Evolutionary conservation across 1,139 yeast species (phyloP).

Genomic region (Torulaspora globosa): DNA sequence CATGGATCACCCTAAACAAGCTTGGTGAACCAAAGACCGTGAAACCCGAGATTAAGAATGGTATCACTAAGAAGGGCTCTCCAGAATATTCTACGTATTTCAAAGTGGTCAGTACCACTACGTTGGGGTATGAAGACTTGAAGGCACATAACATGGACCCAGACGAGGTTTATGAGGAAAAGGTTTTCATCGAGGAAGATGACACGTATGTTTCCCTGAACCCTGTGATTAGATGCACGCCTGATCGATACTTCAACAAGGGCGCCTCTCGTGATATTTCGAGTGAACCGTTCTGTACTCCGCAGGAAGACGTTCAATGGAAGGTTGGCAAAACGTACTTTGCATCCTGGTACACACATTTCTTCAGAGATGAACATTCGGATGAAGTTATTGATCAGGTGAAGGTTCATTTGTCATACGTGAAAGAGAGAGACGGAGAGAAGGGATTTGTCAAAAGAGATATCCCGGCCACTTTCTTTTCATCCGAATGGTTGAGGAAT

Average conservation of each 20-base stretch:
- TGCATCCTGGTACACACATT: slow-evolving; percentile 71
- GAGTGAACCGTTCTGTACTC: slow-evolving; percentile 80
- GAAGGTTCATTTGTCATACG: slow-evolving; percentile 61
- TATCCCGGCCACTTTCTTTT: slow-evolving; percentile 51
- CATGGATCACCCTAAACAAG: slow-evolving; percentile 77
- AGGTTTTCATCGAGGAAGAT: slow-evolving; percentile 57
- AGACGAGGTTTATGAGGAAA: slow-evolving; percentile 54
- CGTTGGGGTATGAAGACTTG: slow-evolving; percentile 53
- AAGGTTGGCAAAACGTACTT: slow-evolving; percentile 63
- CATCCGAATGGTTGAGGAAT: slow-evolving; percentile 68
- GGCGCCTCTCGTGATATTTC: slow-evolving; percentile 53
- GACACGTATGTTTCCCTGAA: slow-evolving; percentile 61
- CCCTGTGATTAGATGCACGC: slow-evolving; percentile 82
- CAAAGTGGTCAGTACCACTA: slow-evolving; percentile 60
- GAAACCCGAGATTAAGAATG: slow-evolving; percentile 67
- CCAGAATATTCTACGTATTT: slow-evolving; percentile 79
- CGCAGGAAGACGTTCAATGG: slow-evolving; percentile 55
- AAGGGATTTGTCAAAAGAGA: slow-evolving; percentile 56
- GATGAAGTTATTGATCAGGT: slow-evolving; percentile 50
- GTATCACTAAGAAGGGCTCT: slow-evolving; percentile 56
- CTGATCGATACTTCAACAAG: slow-evolving; percentile 62
- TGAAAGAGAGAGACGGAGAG: slow-evolving; percentile 51
- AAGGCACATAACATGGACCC: slow-evolving; percentile 68
- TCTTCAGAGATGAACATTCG: slow-evolving; percentile 44
- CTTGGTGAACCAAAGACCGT: slow-evolving; percentile 81